Percentiles rank a stretch among this genome's conserved stretches.
These are phyloP conservation scores for Mycena crocata DNA, from an alignment of 768 basidiomycete genomes.

Conservation along the genomic window DNA sequence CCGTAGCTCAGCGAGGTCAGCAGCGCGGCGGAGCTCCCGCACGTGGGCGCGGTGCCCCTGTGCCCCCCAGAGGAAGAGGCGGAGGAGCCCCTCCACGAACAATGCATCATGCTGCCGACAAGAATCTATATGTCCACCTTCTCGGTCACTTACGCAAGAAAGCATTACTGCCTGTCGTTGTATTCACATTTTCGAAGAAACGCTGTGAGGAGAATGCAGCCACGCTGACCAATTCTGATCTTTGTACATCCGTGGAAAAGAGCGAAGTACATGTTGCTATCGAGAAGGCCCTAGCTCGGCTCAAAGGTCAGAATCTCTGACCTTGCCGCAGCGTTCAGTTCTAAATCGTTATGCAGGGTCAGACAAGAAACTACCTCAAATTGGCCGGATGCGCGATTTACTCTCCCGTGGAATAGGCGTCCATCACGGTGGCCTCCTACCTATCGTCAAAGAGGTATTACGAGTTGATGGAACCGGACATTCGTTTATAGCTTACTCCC, in stretches of 20 bases:
- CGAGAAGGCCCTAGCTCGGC: conserved; percentile 88
- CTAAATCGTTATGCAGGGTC: conserved; percentile 64
- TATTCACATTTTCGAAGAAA: conserved; percentile 98
- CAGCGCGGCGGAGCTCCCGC: conserved; percentile 59
- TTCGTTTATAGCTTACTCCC: not conserved
- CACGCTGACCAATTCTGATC: conserved; percentile 88
- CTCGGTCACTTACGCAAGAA: conserved; percentile 89
- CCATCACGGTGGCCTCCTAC: conserved; percentile 95
- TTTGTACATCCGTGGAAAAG: conserved; percentile 92
- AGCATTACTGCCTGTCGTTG: conserved; percentile 89
- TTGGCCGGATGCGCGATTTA: conserved; percentile 88
- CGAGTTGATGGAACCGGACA: not conserved
- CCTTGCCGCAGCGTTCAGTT: not conserved
- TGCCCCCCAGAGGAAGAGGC: conserved; percentile 51
- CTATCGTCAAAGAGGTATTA: conserved; percentile 94
- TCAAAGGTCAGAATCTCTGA: conserved; percentile 75
- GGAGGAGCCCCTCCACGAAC: conserved; percentile 63
- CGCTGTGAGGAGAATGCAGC: conserved; percentile 96
- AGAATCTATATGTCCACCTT: conserved; percentile 93
- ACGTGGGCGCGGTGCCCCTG: conserved; percentile 55
- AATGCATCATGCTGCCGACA: conserved; percentile 81
- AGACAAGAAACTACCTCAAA: conserved; percentile 94
- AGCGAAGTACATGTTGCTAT: conserved; percentile 96
- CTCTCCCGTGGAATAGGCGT: conserved; percentile 95
- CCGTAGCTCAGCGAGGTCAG: conserved; percentile 65